Evolutionary conservation across 2,329 filamentous ascomycete species (phyloP), one percentile per base, ranked within the genome.

Genomic region (Colletotrichum higginsianum): DNA sequence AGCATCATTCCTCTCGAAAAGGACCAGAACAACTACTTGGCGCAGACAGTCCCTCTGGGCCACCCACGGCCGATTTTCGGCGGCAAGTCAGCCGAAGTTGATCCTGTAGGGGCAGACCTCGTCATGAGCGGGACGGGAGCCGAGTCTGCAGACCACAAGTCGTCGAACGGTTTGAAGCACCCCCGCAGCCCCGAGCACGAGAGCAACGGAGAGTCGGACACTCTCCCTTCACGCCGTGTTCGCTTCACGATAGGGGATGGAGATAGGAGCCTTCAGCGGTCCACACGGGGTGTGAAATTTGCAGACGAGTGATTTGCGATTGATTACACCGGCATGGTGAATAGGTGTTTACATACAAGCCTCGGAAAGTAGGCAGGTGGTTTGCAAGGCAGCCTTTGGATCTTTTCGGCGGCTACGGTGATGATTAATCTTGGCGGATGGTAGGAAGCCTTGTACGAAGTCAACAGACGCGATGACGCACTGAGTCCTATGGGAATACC

Each of bases 61-160:
- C 77, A 76, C 6, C 85, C 87, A 4, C 86, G 87, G 74, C 82
- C 80, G 18, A 77, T 90, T 4, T 90, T 91, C 67, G 85, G 87
- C 0, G 80, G 83, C 70, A 86, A 84, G 3, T 86, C 87, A 67
- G 86, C 86, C 5, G 79, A 79, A 4, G 76, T 77, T 35, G 57
- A 81, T 16, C 79, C 86, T 53, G 84, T 86, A 0, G 85, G 88
- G 53, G 85, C 88, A 26, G 86, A 82, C 15, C 76, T 88, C 47
- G 74, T 86, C 38, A 67, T 79, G 56, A 74, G 75, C 7, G 78
- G 80, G 1, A 63, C 35, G 18, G 58, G 26, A 38, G 40, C 35
- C n/a, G 44, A 38, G 26, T 46, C 26, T 47, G 50, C 38, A n/a
- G 5, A 18, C 50, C 38, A 49, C 9, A 52, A n/a, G 13, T 40